A percentile compares a stretch with the other conserved stretches of the same genome.
Conservation (phyloP, 1,139 yeast genomes). For the Candida sp. region DNA sequence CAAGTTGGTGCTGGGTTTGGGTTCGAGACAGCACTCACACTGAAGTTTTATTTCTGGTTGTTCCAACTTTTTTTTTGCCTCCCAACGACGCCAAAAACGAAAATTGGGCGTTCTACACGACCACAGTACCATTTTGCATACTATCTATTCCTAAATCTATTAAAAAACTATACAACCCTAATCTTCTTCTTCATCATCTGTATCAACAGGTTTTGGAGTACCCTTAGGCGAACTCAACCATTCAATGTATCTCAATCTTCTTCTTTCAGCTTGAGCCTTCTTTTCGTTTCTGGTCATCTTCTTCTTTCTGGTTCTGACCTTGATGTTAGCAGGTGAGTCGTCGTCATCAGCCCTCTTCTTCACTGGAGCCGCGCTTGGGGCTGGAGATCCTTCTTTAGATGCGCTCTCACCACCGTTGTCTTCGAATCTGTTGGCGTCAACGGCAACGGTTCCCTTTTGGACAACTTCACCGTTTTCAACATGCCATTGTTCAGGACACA, state of each 20-base stretch:
- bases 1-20: background rate
- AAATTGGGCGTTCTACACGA: conserved; percentile 1
- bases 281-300: conserved; percentile 96
- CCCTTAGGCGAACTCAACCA: conserved; percentile 98
- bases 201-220: conserved; percentile 91
- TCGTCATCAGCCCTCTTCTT: conserved; percentile 65
- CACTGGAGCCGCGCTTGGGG: conserved; percentile 30
- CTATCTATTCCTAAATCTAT: background rate
- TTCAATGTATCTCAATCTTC: conserved; percentile 91
- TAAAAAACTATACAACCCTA: conserved; percentile 19
- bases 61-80: conserved; percentile 2
- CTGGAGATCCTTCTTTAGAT: conserved; percentile 23
- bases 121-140: background rate
- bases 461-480: conserved; percentile 92
- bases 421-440: conserved; percentile 81
- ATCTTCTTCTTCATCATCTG: conserved; percentile 82
- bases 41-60: background rate
- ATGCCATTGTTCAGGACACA: conserved; percentile 99
- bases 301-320: conserved; percentile 91
- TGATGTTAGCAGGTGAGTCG: conserved; percentile 95
- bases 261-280: conserved; percentile 90
- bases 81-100: background rate
- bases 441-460: conserved; percentile 78
- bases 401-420: conserved; percentile 55
- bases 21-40: background rate